A percentile compares a stretch with the other conserved stretches of the same genome.
phyloP scores from a whole-genome alignment of 805 yeast genomes.

The Pachysolen tannophilus region DNA sequence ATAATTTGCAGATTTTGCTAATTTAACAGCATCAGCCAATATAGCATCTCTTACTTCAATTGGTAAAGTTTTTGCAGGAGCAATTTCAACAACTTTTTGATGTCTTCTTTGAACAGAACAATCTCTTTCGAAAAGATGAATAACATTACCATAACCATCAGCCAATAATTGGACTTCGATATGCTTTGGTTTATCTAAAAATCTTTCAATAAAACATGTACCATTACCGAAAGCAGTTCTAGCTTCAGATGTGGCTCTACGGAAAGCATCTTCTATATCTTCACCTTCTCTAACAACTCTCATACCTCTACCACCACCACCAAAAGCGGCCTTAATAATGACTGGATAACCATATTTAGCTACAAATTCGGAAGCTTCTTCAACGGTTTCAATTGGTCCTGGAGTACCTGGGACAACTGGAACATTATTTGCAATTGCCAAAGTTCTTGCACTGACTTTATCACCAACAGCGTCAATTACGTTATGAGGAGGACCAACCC shows the following conservation, averaged over 20 bases:
- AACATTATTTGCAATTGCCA: constrained; percentile 75
- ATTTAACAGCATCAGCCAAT: constrained; percentile 86
- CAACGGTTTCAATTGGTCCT: constrained; percentile 81
- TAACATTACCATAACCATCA: constrained; percentile 88
- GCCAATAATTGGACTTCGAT: constrained; percentile 96
- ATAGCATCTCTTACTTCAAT: constrained; percentile 81
- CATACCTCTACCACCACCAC: constrained; percentile 99
- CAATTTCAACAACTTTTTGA: constrained; percentile 97
- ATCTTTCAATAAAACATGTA: constrained; percentile 95
- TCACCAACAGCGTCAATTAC: constrained; percentile 96
- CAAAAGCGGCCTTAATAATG: constrained; percentile 96
- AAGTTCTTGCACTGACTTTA: constrained; percentile 86
- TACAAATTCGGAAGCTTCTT: constrained; percentile 76
- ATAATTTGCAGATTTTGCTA: constrained; percentile 84
- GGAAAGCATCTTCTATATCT: constrained; percentile 82
- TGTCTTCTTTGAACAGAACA: constrained; percentile 99
- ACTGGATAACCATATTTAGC: constrained; percentile 88
- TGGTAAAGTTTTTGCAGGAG: constrained; percentile 92
- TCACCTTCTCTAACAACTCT: constrained; percentile 98
- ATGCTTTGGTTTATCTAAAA: constrained; percentile 92
- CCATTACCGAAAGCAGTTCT: constrained; percentile 96
- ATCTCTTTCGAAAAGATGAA: constrained; percentile 94
- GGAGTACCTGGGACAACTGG: constrained; percentile 98
- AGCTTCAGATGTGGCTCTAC: constrained; percentile 92
- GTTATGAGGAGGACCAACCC: constrained; percentile 89